Evolutionary conservation across 768 basidiomycete genomes (phyloP).

Genomic region (Auricularia cornea): DNA sequence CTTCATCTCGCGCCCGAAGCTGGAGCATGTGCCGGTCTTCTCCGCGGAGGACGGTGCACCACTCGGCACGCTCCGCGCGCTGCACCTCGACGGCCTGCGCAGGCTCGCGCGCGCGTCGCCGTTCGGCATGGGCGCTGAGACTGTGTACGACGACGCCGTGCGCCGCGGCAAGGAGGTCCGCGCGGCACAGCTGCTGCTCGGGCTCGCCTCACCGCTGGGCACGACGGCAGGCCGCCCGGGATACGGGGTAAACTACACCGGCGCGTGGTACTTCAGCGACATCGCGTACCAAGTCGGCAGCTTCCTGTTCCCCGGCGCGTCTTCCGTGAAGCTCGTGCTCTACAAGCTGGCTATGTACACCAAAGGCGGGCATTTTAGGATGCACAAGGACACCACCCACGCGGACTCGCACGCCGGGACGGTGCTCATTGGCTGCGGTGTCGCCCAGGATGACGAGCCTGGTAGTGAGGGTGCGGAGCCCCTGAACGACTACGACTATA

Average conservation of each 20-base stretch:
- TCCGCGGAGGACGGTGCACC: too few species aligned
- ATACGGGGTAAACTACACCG: not conserved
- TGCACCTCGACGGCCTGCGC: too few species aligned
- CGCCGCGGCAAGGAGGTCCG: not conserved
- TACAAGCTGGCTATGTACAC: constrained; percentile 29
- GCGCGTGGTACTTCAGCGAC: not conserved
- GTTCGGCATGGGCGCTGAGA: not conserved
- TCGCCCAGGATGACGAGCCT: constrained; percentile 7
- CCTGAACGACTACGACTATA: not conserved
- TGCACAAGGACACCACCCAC: constrained; percentile 23
- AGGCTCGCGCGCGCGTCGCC: not conserved
- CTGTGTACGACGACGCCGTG: not conserved
- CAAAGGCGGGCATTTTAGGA: constrained; percentile 19
- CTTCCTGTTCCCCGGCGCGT: not conserved
- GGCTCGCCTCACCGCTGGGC: not conserved
- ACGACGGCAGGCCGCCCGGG: not conserved
- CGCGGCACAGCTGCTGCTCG: not conserved
- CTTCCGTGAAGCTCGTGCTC: constrained; percentile 9
- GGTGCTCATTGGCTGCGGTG: constrained; percentile 25
- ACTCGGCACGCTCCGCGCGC: too few species aligned
- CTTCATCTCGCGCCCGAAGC: too few species aligned
- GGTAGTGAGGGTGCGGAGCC: not conserved
- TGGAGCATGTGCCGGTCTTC: too few species aligned
- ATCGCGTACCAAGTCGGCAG: not conserved
- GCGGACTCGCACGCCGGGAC: constrained; percentile 21